These are phyloP conservation scores for Pythium guiyangense DNA, from an alignment of 352 stramenopile species.

Conservation along the genomic window DNA sequence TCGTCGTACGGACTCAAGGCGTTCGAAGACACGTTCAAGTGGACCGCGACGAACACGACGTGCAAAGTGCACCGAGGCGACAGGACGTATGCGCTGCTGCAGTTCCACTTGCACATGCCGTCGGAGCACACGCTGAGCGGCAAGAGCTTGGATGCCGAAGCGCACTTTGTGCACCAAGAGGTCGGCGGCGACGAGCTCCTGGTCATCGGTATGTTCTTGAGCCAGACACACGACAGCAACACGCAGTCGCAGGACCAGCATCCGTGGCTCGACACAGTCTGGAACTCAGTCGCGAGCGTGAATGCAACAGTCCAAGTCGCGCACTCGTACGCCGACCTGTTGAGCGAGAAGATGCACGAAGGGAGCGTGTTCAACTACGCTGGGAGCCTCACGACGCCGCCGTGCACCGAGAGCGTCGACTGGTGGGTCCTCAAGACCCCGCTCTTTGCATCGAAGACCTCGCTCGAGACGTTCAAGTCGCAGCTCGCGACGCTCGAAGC, in stretches of 20 bases:
- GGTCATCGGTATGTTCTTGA: conserved; percentile 24
- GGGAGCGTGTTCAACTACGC: conserved; percentile 58
- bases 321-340: conserved; percentile 13
- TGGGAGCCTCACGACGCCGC: conserved; percentile 56
- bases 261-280: conserved; percentile 14
- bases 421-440: conserved; percentile 53
- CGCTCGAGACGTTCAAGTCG: conserved; percentile 13
- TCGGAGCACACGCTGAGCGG: conserved; percentile 38
- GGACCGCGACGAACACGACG: conserved; percentile 2
- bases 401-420: conserved; percentile 45
- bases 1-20: conserved; percentile 9
- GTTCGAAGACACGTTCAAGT: conserved; percentile 16
- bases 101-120: conserved; percentile 42
- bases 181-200: conserved; percentile 15
- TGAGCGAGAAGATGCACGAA: conserved; percentile 11
- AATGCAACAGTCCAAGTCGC: conserved; percentile 12
- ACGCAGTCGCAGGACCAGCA: not conserved
- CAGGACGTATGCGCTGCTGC: conserved; percentile 24
- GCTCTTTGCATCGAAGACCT: conserved; percentile 2
- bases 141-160: conserved; percentile 23
- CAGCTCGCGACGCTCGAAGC: conserved; percentile 12
- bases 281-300: conserved; percentile 7
- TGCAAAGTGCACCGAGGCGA: conserved; percentile 14
- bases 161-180: conserved; percentile 43
- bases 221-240: not conserved